These are phyloP conservation scores for Serendipita sp. DNA, from an alignment of 768 basidiomycete genomes.

Conservation along the genomic window DNA sequence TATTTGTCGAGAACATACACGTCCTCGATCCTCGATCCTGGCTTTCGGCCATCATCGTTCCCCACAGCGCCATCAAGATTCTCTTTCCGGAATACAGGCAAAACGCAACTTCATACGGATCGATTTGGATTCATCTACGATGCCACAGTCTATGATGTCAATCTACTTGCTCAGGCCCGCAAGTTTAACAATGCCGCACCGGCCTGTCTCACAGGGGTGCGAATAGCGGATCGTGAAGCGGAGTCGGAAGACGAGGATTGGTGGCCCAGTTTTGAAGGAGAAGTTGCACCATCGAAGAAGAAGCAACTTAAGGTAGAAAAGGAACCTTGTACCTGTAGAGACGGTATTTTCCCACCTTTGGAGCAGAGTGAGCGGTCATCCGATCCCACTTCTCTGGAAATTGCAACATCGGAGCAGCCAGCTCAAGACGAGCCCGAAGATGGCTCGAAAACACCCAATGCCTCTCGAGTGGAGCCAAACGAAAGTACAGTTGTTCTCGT, in stretches of 20 bases:
- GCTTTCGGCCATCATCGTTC: constrained; percentile 60
- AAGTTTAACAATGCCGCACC: constrained; percentile 63
- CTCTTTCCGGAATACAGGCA: background rate
- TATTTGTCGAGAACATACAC: constrained; percentile 64
- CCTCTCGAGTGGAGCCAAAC: constrained; percentile 3
- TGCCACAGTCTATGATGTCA: constrained; percentile 61
- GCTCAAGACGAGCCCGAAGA: background rate
- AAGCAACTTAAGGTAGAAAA: constrained; percentile 25
- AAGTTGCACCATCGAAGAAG: constrained; percentile 24
- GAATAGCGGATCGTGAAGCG: constrained; percentile 59
- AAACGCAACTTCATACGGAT: constrained; percentile 40
- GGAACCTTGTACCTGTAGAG: constrained; percentile 25
- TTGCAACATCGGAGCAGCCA: background rate
- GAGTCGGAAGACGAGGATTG: constrained; percentile 50
- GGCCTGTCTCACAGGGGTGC: constrained; percentile 73
- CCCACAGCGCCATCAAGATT: constrained; percentile 28
- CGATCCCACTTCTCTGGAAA: background rate
- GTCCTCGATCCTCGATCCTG: constrained; percentile 44
- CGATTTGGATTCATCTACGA: constrained; percentile 88
- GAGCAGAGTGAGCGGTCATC: constrained; percentile 15
- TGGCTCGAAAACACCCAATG: background rate
- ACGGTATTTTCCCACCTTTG: constrained; percentile 14
- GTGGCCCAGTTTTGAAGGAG: constrained; percentile 45
- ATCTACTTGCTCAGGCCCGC: constrained; percentile 55
- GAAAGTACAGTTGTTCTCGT: constrained; percentile 25